These are phyloP conservation scores for Starmerella ratchasimensis DNA, from an alignment of 805 yeast genomes.

Conservation along the genomic window DNA sequence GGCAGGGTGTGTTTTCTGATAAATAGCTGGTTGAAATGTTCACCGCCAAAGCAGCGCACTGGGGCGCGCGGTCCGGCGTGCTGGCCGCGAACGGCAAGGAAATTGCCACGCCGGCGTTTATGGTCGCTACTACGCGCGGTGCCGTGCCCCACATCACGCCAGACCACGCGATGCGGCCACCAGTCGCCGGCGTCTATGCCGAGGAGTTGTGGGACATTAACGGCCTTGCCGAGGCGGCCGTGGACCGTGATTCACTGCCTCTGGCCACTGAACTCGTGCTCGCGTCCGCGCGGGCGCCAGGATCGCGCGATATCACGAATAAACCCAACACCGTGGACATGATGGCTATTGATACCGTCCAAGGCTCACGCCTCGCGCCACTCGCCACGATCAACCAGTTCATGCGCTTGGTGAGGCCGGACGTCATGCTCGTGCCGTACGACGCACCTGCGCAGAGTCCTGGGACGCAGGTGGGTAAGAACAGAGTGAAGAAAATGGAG, in stretches of 20 bases:
- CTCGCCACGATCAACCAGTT: slow-evolving; percentile 19
- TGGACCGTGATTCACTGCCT: slow-evolving; percentile 21
- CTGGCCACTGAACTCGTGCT: slow-evolving; percentile 21
- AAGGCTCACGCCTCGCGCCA: slow-evolving; percentile 26
- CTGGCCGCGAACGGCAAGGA: slow-evolving; percentile 14
- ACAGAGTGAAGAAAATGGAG: slow-evolving; percentile 28
- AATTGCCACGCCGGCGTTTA: slow-evolving; percentile 25
- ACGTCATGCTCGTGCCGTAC: slow-evolving; percentile 27
- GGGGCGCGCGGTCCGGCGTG: slow-evolving; percentile 22
- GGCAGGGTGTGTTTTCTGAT: no score
- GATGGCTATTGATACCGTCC: slow-evolving; percentile 27
- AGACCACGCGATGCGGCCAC: slow-evolving; percentile 23
- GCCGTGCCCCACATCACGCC: slow-evolving; percentile 33
- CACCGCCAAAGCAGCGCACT: slow-evolving; percentile 15
- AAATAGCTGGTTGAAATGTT: no score
- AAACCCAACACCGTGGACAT: slow-evolving; percentile 25
- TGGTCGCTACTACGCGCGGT: slow-evolving; percentile 30
- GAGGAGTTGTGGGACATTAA: slow-evolving; percentile 29
- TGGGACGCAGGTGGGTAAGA: slow-evolving; percentile 25
- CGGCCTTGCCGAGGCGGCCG: slow-evolving; percentile 16
- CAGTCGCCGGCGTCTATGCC: slow-evolving; percentile 23
- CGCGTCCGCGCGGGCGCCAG: slow-evolving; percentile 24
- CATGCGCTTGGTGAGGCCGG: slow-evolving; percentile 21
- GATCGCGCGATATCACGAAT: slow-evolving; percentile 21
- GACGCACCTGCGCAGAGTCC: slow-evolving; percentile 25